These are phyloP conservation scores for Histomonas meleagridis DNA, from an alignment of 208 protist species.

Conservation along the genomic window DNA sequence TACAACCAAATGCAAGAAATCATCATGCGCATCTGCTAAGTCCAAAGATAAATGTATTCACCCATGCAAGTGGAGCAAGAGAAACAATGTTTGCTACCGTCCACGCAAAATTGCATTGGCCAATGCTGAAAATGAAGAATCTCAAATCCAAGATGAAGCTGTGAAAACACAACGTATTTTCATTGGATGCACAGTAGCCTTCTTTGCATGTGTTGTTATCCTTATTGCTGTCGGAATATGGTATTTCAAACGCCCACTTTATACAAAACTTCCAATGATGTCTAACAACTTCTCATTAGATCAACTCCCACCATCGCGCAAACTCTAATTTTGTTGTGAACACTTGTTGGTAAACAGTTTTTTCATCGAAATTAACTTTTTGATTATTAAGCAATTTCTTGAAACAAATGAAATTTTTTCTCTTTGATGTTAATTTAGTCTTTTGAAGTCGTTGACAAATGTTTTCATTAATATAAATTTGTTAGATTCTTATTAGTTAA, in stretches of 20 bases:
- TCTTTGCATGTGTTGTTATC: neutral
- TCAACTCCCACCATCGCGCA: neutral
- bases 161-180: neutral
- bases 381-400: no score
- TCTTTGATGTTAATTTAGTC: no score
- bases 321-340: no score
- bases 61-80: neutral
- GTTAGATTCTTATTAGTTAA: no score
- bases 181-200: neutral
- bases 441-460: no score
- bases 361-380: no score
- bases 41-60: neutral
- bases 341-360: no score
- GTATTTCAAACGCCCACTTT: neutral
- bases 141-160: neutral
- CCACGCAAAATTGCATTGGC: neutral
- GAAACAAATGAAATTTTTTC: no score
- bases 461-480: no score
- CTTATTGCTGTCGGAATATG: neutral
- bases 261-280: neutral
- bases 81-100: neutral
- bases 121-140: no score
- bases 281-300: neutral
- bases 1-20: neutral
- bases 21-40: neutral